Conservation (phyloP, 768 basidiomycete genomes). For the Macrolepiota fuliginosa region DNA sequence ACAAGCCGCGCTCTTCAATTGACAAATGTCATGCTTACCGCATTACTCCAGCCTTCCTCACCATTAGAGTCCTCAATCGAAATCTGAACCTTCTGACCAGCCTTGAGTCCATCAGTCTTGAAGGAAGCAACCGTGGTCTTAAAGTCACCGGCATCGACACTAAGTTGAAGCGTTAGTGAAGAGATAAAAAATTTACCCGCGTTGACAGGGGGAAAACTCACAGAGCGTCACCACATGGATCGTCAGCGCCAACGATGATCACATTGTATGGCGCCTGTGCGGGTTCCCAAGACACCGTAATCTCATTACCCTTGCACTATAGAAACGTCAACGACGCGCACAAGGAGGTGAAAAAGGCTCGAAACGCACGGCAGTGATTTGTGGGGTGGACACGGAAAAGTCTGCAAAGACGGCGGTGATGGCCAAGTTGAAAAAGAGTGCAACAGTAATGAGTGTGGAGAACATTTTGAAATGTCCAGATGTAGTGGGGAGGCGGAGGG, state of each 20-base stretch:
- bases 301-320: slow-evolving; percentile 46
- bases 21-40: slow-evolving; percentile 36
- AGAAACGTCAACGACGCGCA: slow-evolving; percentile 1
- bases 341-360: neutral
- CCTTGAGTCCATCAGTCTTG: slow-evolving; percentile 38
- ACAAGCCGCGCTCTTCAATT: slow-evolving; percentile 3
- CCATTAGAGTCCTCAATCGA: slow-evolving; percentile 50
- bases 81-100: slow-evolving; percentile 47
- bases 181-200: neutral
- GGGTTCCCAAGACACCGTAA: slow-evolving; percentile 50
- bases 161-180: slow-evolving; percentile 22
- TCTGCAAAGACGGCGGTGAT: slow-evolving; percentile 50
- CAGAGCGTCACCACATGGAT: slow-evolving; percentile 62
- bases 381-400: slow-evolving; percentile 52
- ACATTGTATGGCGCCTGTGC: slow-evolving; percentile 55
- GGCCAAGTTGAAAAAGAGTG: slow-evolving; percentile 62
- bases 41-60: slow-evolving; percentile 66
- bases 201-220: slow-evolving; percentile 30
- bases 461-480: slow-evolving; percentile 56
- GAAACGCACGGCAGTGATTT: slow-evolving; percentile 50
- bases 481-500: slow-evolving; percentile 20
- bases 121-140: slow-evolving; percentile 41
- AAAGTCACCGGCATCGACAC: slow-evolving; percentile 60
- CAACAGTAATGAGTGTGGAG: slow-evolving; percentile 72
- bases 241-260: slow-evolving; percentile 45